These are phyloP conservation scores for Lyophyllum atratum DNA, from an alignment of 768 basidiomycete species.

Conservation along the genomic window DNA sequence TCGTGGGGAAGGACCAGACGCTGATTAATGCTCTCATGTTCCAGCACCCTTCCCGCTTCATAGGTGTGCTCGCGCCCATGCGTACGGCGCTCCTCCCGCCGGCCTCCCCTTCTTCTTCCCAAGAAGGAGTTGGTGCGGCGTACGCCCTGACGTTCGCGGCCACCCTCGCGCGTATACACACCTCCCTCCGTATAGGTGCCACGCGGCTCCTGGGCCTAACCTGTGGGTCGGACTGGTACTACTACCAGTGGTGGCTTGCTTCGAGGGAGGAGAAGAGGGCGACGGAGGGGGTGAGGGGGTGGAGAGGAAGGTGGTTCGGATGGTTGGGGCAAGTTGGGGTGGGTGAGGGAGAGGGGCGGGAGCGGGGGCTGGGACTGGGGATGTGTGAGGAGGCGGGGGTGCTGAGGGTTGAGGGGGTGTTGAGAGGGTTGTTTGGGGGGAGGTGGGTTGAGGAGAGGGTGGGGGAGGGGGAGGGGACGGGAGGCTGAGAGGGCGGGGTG, in stretches of 20 bases:
- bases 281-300: conserved; percentile 18
- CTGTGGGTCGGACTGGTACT: conserved; percentile 48
- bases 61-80: conserved; percentile 33
- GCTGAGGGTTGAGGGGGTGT: conserved; percentile 12
- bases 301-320: background rate
- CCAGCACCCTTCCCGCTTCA: conserved; percentile 46
- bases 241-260: conserved; percentile 54
- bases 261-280: conserved; percentile 17
- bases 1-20: conserved; percentile 61
- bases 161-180: background rate
- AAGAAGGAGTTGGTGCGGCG: background rate
- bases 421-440: conserved; percentile 16
- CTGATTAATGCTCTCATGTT: conserved; percentile 50
- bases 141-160: background rate
- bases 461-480: too few species aligned
- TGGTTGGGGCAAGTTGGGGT: conserved; percentile 10
- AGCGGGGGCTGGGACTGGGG: background rate
- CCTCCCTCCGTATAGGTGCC: conserved; percentile 1
- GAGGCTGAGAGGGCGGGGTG: too few species aligned
- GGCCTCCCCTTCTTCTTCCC: background rate
- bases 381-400: conserved; percentile 8
- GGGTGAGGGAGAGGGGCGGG: background rate
- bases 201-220: background rate
- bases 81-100: conserved; percentile 9
- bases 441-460: conserved; percentile 15